Conservation (phyloP, 768 basidiomycete genomes). For the Suillus occidentalis region DNA sequence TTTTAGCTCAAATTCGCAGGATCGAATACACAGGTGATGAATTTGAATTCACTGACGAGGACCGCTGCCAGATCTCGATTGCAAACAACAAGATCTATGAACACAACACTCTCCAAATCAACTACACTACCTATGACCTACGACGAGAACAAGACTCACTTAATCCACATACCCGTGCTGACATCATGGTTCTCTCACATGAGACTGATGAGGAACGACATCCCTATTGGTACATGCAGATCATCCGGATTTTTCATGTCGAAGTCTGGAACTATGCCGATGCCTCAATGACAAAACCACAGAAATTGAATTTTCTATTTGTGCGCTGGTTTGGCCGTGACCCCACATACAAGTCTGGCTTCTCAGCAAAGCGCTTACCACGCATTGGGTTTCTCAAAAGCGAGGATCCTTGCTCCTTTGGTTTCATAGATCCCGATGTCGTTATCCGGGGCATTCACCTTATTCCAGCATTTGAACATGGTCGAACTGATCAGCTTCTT, state of each 20-base stretch:
- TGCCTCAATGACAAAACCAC: not conserved
- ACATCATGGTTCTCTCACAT: constrained; percentile 36
- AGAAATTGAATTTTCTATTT: constrained; percentile 42
- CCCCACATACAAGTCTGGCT: constrained; percentile 22
- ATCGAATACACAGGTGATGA: constrained; percentile 15
- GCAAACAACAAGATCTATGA: constrained; percentile 31
- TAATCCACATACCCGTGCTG: constrained; percentile 31
- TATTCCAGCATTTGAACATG: constrained; percentile 39
- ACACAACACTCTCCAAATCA: constrained; percentile 31
- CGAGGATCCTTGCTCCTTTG: constrained; percentile 33
- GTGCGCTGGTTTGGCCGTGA: constrained; percentile 40
- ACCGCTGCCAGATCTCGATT: constrained; percentile 25
- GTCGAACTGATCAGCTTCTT: constrained; percentile 14
- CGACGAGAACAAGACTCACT: constrained; percentile 25
- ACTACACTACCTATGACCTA: constrained; percentile 34
- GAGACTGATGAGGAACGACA: constrained; percentile 25
- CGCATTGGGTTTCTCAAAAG: constrained; percentile 19
- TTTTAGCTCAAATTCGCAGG: constrained; percentile 4
- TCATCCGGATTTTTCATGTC: constrained; percentile 36
- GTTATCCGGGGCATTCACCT: constrained; percentile 43
- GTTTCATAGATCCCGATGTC: constrained; percentile 45
- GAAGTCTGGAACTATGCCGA: not conserved
- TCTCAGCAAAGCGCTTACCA: constrained; percentile 31
- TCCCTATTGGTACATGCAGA: constrained; percentile 38
- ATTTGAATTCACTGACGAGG: constrained; percentile 19